A percentile compares a stretch with the other conserved stretches of the same genome.
Conservation (phyloP, 2,329 filamentous ascomycete genomes). For the Calycina herbarum region DNA sequence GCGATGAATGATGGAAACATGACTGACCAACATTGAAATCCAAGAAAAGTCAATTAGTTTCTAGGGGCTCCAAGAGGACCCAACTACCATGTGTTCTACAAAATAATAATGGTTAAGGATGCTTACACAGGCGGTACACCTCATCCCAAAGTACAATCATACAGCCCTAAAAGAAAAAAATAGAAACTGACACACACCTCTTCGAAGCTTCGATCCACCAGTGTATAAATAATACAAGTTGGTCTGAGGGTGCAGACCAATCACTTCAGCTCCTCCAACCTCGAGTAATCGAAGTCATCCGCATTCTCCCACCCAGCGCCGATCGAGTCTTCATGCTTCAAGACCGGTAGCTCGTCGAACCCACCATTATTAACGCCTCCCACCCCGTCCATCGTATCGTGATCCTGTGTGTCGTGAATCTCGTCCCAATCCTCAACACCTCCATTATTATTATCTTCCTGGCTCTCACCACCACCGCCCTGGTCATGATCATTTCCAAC, state of each 20-base stretch:
- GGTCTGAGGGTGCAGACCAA: conserved; percentile 2
- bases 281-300: conserved; percentile 24
- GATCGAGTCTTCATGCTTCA: conserved; percentile 1
- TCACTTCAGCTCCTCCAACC: conserved; percentile 23
- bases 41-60: too few relatives aligned
- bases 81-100: conserved; percentile 1
- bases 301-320: conserved; percentile 2
- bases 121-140: conserved; percentile 2
- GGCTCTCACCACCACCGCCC: not conserved
- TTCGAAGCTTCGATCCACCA: not conserved
- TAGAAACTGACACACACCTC: not conserved
- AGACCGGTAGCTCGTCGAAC: not conserved
- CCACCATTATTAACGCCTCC: not conserved
- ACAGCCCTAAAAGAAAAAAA: not conserved
- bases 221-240: conserved; percentile 4
- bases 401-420: conserved; percentile 1
- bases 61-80: not conserved
- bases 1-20: too few relatives aligned
- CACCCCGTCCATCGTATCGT: not conserved
- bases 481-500: not conserved
- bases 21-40: too few relatives aligned
- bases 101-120: conserved; percentile 4
- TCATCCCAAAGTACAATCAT: conserved; percentile 3
- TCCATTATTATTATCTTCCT: not conserved
- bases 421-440: conserved; percentile 7